These are phyloP conservation scores for Fusarium sp. DNA, from an alignment of 2,329 filamentous ascomycete genomes.

Conservation along the genomic window DNA sequence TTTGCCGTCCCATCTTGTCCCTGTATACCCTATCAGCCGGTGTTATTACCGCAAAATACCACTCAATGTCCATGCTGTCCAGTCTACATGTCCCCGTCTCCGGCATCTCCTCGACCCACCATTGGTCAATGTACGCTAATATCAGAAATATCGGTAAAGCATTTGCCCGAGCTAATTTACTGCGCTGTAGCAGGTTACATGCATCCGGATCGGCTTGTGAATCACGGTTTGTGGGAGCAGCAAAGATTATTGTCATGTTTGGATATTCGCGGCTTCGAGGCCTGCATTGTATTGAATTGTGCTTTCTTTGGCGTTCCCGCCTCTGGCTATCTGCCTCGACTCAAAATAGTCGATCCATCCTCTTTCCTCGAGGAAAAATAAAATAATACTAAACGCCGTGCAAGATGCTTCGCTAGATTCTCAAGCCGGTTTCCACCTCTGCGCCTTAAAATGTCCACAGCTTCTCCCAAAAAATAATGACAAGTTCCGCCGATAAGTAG, in stretches of 20 bases:
- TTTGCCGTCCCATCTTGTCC: neutral
- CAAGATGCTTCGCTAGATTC: slow-evolving; percentile 40
- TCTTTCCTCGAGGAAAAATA: slow-evolving; percentile 1
- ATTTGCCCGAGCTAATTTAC: slow-evolving; percentile 20
- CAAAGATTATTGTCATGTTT: slow-evolving; percentile 33
- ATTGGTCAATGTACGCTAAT: slow-evolving; percentile 16
- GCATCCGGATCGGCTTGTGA: neutral
- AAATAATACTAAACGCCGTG: slow-evolving; percentile 30
- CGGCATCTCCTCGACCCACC: neutral
- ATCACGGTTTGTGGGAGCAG: slow-evolving; percentile 20
- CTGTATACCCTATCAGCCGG: neutral
- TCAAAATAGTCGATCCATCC: slow-evolving; percentile 9
- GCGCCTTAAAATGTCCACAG: slow-evolving; percentile 37
- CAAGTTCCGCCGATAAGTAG: neutral
- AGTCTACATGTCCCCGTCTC: neutral
- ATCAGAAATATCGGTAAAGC: slow-evolving; percentile 7
- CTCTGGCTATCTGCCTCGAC: slow-evolving; percentile 18
- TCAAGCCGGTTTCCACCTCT: slow-evolving; percentile 35
- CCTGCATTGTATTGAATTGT: slow-evolving; percentile 6
- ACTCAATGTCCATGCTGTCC: slow-evolving; percentile 5
- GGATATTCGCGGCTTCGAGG: slow-evolving; percentile 40
- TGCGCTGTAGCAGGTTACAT: slow-evolving; percentile 7
- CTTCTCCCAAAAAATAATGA: slow-evolving; percentile 11
- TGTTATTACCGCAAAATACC: slow-evolving; percentile 1
- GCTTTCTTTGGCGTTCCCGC: slow-evolving; percentile 4